Percentiles rank a stretch among this genome's conserved stretches.
Conservation (phyloP, 768 basidiomycete species). For the Dentipellis fragilis region DNA sequence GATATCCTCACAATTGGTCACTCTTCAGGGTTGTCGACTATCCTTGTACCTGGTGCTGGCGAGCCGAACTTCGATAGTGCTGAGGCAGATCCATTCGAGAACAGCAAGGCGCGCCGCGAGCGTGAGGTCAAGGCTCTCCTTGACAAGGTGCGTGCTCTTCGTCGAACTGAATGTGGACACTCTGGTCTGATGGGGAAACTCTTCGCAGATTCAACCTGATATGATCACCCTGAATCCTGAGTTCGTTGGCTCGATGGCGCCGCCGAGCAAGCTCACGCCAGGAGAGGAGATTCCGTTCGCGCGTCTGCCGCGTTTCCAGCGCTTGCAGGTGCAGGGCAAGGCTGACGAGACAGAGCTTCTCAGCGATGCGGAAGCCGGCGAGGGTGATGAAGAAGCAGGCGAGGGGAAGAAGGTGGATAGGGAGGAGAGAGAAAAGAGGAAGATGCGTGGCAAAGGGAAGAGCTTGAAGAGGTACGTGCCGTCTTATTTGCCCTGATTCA, state of each 20-base stretch:
- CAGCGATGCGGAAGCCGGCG: conserved; percentile 19
- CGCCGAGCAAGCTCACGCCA: conserved; percentile 49
- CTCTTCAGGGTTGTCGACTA: conserved; percentile 63
- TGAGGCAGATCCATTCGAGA: conserved; percentile 94
- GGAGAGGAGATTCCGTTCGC: conserved; percentile 46
- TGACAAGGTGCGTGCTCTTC: conserved; percentile 50
- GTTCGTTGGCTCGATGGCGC: conserved; percentile 60
- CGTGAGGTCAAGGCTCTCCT: conserved; percentile 83
- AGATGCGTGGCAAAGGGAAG: conserved; percentile 84
- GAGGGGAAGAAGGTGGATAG: conserved; percentile 21
- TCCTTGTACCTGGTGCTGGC: conserved; percentile 86
- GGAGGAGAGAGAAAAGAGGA: conserved; percentile 53
- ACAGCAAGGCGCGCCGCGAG: conserved; percentile 70
- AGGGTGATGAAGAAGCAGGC: conserved; percentile 29
- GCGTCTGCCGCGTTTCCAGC: conserved; percentile 68
- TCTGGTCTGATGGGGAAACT: neutral
- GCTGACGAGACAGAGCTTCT: conserved; percentile 55
- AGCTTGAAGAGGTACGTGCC: conserved; percentile 57
- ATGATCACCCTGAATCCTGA: conserved; percentile 81
- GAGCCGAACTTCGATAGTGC: conserved; percentile 91
- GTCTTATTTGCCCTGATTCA: neutral
- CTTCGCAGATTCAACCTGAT: conserved; percentile 75
- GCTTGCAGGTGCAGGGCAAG: conserved; percentile 65
- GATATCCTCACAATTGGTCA: conserved; percentile 80
- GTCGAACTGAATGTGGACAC: neutral